Evolutionary conservation across 2,329 filamentous ascomycete genomes (phyloP), one percentile per base, ranked within the genome.

Genomic region (Alternaria hordeiaustralica): DNA sequence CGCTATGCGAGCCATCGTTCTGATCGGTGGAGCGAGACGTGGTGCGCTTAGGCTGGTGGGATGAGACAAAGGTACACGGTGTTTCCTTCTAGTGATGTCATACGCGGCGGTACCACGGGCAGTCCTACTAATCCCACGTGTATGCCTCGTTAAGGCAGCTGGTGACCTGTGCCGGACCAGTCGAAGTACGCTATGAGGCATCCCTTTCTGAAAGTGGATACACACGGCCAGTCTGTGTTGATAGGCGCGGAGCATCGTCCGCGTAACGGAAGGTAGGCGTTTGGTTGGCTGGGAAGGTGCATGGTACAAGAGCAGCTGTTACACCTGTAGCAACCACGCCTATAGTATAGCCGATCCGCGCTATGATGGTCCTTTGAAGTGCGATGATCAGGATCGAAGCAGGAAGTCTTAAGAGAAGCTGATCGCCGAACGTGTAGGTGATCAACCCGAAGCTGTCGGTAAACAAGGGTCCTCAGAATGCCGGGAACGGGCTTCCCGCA

Each of bases 1-100:
- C 61, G 56, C 51, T 63, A 25, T 56, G 45, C 61, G 61, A 53
- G 57, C 54, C 61, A 63, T 63, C 18, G n/a, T 47, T 23, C 36
- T 56, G 51, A 56, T 60, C 30, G 36, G 46, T 63, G 47, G 8
- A 25, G 25, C 18, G 18, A 44, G 25, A 26, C 11, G 41, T n/a
- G n/a, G 30, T 50, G 33, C 30, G 23, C 36, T 20, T 36, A 33
- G 13, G 33, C 25, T 26, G 51, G 33, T 28, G 44, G 13, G 43
- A 55, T 51, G 21, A n/a, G 20, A 30, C 13, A 60, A 33, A 50
- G 33, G 51, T 45, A 55, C 30, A 43, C 47, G 45, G 15, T 55
- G 60, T 50, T 25, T 45, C 21, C 45, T 60, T 26, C 15, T 23
- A 20, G 30, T 63, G 60, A 63, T 63, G 60, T 63, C 60, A 63